Evolutionary conservation across 2,329 filamentous ascomycete genomes (phyloP).

Genomic region (Aspergillus chevalieri): DNA sequence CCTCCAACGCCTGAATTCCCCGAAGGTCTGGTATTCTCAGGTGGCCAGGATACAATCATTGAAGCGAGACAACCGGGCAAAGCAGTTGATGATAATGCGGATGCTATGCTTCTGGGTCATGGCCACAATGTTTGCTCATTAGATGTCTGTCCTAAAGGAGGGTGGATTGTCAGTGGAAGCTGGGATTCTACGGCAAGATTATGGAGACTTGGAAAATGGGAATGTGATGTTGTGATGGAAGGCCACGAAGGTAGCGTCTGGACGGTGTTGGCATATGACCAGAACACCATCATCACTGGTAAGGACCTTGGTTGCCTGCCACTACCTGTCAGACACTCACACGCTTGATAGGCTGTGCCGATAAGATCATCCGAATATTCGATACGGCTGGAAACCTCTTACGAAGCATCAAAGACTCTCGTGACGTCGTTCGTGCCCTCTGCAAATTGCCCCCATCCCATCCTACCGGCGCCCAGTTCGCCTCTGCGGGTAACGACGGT

Average conservation of each 20-base stretch:
- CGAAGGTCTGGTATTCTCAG: constrained; percentile 77
- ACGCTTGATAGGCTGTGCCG: constrained; percentile 62
- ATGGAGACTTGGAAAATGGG: constrained; percentile 84
- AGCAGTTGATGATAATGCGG: constrained; percentile 66
- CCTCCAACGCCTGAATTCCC: constrained; percentile 63
- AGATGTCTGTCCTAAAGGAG: constrained; percentile 66
- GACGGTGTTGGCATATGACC: constrained; percentile 81
- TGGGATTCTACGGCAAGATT: constrained; percentile 88
- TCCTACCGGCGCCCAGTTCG: constrained; percentile 81
- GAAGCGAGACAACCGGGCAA: constrained; percentile 73
- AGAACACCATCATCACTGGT: constrained; percentile 71
- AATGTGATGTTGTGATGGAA: constrained; percentile 62
- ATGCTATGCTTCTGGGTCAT: constrained; percentile 81
- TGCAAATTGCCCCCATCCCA: constrained; percentile 71
- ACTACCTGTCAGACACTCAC: constrained; percentile 11
- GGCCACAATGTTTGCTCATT: constrained; percentile 81
- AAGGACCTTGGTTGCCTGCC: constrained; percentile 7
- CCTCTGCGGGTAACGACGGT: constrained; percentile 89
- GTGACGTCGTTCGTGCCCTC: constrained; percentile 81
- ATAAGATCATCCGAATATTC: constrained; percentile 82
- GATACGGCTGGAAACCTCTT: constrained; percentile 59
- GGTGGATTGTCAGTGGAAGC: constrained; percentile 78
- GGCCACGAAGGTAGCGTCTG: constrained; percentile 81
- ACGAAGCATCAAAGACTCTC: constrained; percentile 61
- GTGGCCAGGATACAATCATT: constrained; percentile 87